Evolutionary conservation across 495 filamentous ascomycete genomes (phyloP).

Genomic region (Parathielavia hyrcaniae): DNA sequence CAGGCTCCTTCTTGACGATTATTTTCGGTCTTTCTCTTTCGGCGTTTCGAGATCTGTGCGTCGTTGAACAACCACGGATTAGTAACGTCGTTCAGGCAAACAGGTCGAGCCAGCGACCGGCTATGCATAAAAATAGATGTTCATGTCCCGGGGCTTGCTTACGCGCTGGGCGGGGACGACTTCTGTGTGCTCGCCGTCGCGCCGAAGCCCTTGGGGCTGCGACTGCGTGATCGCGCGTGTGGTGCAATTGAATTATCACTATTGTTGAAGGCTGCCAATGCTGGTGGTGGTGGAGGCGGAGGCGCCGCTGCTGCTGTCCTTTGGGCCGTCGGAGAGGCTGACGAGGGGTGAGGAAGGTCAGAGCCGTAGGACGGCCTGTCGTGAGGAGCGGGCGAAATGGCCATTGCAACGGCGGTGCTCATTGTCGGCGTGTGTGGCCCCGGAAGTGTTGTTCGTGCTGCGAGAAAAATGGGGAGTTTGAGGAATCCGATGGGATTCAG

Average conservation of each 20-base stretch:
- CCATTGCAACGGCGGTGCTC: constrained; percentile 56
- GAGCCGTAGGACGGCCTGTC: constrained; percentile 47
- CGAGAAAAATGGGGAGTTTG: constrained; percentile 6
- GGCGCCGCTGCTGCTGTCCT: constrained; percentile 38
- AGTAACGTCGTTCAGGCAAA: constrained; percentile 14
- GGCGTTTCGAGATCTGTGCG: constrained; percentile 46
- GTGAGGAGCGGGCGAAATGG: constrained; percentile 53
- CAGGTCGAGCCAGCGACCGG: not conserved
- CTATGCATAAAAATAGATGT: constrained; percentile 5
- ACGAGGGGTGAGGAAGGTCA: constrained; percentile 43
- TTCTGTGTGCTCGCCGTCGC: constrained; percentile 39
- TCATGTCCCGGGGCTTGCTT: constrained; percentile 32
- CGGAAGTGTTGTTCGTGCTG: constrained; percentile 1
- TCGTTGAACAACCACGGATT: constrained; percentile 21
- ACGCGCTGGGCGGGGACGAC: constrained; percentile 49
- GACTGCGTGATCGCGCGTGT: constrained; percentile 39
- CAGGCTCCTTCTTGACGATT: constrained; percentile 92
- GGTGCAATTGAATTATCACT: constrained; percentile 39
- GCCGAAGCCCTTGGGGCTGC: constrained; percentile 43
- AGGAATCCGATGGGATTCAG: constrained; percentile 13
- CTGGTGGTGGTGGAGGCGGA: constrained; percentile 32
- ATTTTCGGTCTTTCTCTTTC: constrained; percentile 63
- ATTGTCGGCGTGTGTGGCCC: constrained; percentile 37
- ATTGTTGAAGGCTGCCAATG: constrained; percentile 25
- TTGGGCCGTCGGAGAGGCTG: constrained; percentile 41